Base-by-base conservation (phyloP, 2,329 filamentous ascomycete genomes). In the Ambrosiella beaveri region DNA sequence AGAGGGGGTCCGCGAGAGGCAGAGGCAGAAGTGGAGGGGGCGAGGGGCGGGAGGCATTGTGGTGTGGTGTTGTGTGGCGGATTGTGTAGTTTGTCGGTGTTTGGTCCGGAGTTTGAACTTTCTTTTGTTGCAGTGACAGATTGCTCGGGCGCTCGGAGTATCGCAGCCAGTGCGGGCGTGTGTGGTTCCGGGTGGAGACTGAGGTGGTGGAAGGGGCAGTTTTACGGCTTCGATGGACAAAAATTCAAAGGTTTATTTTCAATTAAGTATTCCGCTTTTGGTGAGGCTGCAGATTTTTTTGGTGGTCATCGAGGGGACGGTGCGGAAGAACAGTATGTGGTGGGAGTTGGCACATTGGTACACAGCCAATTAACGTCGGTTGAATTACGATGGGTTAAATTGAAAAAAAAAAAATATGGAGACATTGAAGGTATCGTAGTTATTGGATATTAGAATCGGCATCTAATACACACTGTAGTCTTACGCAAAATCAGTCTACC, bases 221-320 rank as follows among this genome's bases (percentile, higher is more conserved):
- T 17, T 8, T 13, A n/a, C n/a, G n/a, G 19, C 11, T 27, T 19
- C 9, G 37, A 12, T 44, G 53, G 38, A 27, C 15, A 56, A 27
- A 11, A 49, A 51, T 52, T 44, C 38, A 40, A 19, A 13, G 56
- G 8, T 39, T 56, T n/a, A 2, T 19, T 35, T 27, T 51, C 45
- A 9, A 51, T 35, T 37, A 11, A 44, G 44, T 50, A 39, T 55
- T 44, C 38, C 38, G 27, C 7, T 55, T 55, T 27, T 55, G 40
- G 53, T 55, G 53, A 54, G 58, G 58, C 58, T 59, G 58, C 49
- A 59, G 54, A 54, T 54, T 47, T 59, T 59, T 53, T 56, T 54
- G 49, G 12, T 45, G 11, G 51, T 41, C 13, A 54, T 57, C 17
- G 58, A 59, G 38, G 49, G 50, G 54, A 59, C 58, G 38, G 58